phyloP scores from a whole-genome alignment of 306 rosid genomes.

The Vicia faba region DNA sequence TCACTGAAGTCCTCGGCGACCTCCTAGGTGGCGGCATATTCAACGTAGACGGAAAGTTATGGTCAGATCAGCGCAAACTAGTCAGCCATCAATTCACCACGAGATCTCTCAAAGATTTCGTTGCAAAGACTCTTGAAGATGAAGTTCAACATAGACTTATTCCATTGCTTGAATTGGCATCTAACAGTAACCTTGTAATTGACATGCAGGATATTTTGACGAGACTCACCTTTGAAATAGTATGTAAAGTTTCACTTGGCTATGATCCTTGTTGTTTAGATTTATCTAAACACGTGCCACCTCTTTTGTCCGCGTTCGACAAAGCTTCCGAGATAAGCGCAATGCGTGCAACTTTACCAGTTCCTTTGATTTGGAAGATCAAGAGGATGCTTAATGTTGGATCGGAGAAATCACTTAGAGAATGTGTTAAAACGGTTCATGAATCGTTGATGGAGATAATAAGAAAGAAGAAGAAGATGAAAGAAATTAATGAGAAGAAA shows the following conservation, averaged over 20 bases:
- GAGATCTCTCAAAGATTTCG: slow-evolving; percentile 52
- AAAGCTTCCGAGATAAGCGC: slow-evolving; percentile 66
- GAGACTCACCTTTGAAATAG: slow-evolving; percentile 65
- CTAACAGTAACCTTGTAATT: slow-evolving; percentile 37
- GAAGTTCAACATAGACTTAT: slow-evolving; percentile 56
- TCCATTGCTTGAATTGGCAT: slow-evolving; percentile 58
- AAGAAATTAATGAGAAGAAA: neutral
- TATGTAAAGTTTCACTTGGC: slow-evolving; percentile 69
- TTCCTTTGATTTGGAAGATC: slow-evolving; percentile 59
- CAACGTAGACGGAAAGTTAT: slow-evolving; percentile 63
- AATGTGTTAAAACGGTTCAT: slow-evolving; percentile 48
- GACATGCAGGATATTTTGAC: slow-evolving; percentile 73
- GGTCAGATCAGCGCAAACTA: slow-evolving; percentile 70
- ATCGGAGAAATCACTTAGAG: slow-evolving; percentile 58
- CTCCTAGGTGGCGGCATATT: slow-evolving; percentile 81
- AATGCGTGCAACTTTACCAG: slow-evolving; percentile 50
- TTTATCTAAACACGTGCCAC: slow-evolving; percentile 42
- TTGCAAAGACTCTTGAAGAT: slow-evolving; percentile 53
- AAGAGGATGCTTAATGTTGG: slow-evolving; percentile 59
- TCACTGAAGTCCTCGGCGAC: slow-evolving; percentile 75
- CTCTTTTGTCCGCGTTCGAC: slow-evolving; percentile 58
- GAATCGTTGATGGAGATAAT: slow-evolving; percentile 52
- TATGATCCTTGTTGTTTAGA: slow-evolving; percentile 59
- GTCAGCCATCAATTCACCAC: slow-evolving; percentile 76
- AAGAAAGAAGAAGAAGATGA: slow-evolving; percentile 41